Evolutionary conservation across 2,329 filamentous ascomycete species (phyloP).

Genomic region (Trichoderma gracile): DNA sequence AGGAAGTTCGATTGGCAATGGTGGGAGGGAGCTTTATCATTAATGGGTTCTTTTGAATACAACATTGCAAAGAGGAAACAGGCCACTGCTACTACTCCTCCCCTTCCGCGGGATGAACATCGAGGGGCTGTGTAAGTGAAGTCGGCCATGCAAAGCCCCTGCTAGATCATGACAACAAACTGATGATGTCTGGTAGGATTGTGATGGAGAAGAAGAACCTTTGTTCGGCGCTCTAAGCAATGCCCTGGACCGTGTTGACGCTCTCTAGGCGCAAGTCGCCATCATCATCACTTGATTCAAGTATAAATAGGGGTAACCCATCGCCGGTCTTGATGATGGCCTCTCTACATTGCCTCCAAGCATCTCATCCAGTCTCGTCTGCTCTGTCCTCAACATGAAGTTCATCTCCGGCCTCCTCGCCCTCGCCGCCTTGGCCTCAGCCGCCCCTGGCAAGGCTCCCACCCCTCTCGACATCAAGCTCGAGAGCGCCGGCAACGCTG

Average conservation of each 20-base stretch:
- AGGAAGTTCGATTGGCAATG: neutral
- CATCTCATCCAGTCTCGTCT: neutral
- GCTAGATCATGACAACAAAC: neutral
- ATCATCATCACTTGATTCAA: neutral
- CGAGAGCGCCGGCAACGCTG: constrained; percentile 52
- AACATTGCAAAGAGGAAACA: neutral
- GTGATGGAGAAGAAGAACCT: neutral
- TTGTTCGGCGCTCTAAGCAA: neutral
- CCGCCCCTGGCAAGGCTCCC: constrained; percentile 42
- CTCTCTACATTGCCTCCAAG: neutral
- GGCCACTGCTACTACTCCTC: neutral
- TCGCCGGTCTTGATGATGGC: neutral
- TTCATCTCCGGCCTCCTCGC: constrained; percentile 40
- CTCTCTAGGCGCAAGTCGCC: neutral
- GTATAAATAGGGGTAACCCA: constrained; percentile 7
- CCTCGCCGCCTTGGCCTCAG: constrained; percentile 41
- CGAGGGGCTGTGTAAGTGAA: neutral
- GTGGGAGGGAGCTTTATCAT: neutral
- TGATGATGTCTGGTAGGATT: neutral
- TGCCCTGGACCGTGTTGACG: too few relatives aligned
- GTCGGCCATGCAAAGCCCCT: neutral
- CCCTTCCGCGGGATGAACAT: neutral
- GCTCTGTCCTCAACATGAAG: constrained; percentile 40
- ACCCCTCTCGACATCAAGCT: constrained; percentile 48
- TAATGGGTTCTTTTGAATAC: neutral